phyloP scores from a whole-genome alignment of 441 rosid species.

The Corymbia calophylla region DNA sequence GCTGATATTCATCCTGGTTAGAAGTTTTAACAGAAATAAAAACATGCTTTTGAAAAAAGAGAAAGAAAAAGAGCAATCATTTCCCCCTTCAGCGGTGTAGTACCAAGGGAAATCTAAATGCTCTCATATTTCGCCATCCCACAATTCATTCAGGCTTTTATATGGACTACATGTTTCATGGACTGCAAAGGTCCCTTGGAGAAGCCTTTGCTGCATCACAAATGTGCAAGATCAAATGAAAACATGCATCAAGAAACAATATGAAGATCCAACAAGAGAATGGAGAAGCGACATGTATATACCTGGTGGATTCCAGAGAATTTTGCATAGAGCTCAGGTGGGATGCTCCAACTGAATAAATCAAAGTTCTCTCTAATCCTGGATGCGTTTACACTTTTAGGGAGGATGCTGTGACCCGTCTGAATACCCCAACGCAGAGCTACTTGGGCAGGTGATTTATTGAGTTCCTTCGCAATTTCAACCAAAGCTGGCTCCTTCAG shows the following conservation, averaged over 20 bases:
- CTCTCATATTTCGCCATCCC: conserved; percentile 57
- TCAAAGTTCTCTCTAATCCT: conserved; percentile 38
- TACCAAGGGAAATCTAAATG: background rate
- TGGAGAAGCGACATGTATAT: background rate
- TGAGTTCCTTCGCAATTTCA: conserved; percentile 28
- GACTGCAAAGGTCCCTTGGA: conserved; percentile 42
- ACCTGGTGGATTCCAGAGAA: conserved; percentile 37
- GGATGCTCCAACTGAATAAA: conserved; percentile 44
- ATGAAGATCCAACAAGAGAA: background rate
- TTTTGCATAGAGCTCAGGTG: conserved; percentile 30
- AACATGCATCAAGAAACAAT: background rate
- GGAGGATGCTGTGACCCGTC: conserved; percentile 42
- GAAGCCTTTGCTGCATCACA: conserved; percentile 42
- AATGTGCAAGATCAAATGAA: background rate
- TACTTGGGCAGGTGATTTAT: conserved; percentile 45
- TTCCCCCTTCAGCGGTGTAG: background rate
- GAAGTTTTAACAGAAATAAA: background rate
- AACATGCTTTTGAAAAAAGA: background rate
- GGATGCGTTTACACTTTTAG: conserved; percentile 37
- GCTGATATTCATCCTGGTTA: background rate
- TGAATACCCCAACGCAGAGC: conserved; percentile 54
- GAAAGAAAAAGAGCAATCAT: background rate
- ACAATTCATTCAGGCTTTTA: conserved; percentile 37
- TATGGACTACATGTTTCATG: conserved; percentile 42
- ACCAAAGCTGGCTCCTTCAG: conserved; percentile 32